These are phyloP conservation scores for Apiospora kogelbergensis DNA, from an alignment of 2,329 filamentous ascomycete genomes.

Conservation along the genomic window DNA sequence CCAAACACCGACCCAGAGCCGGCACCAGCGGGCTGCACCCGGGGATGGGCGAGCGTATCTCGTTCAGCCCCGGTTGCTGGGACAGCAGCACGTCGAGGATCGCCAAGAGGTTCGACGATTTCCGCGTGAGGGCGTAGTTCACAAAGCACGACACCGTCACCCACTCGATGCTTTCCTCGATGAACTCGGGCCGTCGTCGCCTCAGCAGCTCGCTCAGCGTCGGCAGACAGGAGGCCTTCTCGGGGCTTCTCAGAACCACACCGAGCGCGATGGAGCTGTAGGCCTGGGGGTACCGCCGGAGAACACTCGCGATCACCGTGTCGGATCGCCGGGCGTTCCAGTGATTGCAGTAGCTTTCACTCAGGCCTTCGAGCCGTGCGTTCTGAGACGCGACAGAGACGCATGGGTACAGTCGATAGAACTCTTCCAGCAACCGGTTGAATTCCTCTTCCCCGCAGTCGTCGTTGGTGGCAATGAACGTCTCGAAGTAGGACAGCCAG, in stretches of 20 bases:
- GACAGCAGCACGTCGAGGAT: neutral
- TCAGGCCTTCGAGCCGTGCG: neutral
- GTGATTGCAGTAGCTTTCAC: no score
- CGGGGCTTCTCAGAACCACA: neutral
- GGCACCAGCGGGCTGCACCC: neutral
- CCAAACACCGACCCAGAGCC: neutral
- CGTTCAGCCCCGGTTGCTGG: neutral
- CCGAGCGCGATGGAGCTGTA: neutral
- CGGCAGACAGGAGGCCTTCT: neutral
- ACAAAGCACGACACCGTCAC: neutral
- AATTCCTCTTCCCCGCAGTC: neutral
- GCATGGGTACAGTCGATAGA: neutral
- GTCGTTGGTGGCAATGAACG: rapidly evolving
- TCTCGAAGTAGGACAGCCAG: neutral
- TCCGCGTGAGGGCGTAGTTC: no score
- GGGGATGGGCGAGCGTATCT: neutral
- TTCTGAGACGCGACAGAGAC: neutral
- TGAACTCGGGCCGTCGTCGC: neutral
- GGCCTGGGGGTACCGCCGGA: neutral
- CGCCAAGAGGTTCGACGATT: no score
- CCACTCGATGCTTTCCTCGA: neutral
- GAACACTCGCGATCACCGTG: no score
- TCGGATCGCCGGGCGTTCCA: no score
- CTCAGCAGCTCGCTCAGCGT: neutral
- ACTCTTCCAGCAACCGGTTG: neutral